Evolutionary conservation across 1,139 yeast genomes (phyloP).

Genomic region (Pichia sp.): DNA sequence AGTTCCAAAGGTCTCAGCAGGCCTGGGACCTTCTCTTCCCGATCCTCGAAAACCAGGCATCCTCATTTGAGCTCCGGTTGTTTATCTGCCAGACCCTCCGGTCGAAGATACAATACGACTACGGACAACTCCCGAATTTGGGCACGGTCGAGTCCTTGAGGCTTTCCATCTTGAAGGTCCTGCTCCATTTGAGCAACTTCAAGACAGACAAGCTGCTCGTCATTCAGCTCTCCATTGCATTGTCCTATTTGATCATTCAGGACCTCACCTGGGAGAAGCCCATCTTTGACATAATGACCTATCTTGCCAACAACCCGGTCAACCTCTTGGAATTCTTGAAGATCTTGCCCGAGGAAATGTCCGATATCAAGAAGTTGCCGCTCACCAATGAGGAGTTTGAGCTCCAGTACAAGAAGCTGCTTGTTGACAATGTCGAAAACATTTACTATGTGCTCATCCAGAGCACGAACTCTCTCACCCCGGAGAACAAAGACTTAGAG

Average conservation of each 20-base stretch:
- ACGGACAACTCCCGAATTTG: conserved; percentile 61
- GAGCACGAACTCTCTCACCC: conserved; percentile 36
- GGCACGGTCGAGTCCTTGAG: conserved; percentile 49
- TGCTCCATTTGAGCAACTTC: conserved; percentile 31
- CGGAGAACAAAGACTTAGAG: conserved; percentile 29
- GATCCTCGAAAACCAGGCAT: conserved; percentile 21
- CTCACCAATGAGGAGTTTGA: conserved; percentile 79
- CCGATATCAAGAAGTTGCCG: conserved; percentile 72
- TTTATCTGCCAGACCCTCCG: conserved; percentile 91
- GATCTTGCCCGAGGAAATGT: conserved; percentile 86
- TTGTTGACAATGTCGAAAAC: conserved; percentile 62
- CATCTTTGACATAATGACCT: conserved; percentile 57
- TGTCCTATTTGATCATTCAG: conserved; percentile 81
- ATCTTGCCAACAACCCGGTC: conserved; percentile 42
- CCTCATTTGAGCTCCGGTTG: conserved; percentile 51
- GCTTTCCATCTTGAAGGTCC: conserved; percentile 54
- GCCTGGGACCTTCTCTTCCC: conserved; percentile 56
- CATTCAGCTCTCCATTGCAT: conserved; percentile 74
- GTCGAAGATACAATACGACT: conserved; percentile 78
- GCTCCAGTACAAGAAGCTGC: conserved; percentile 55
- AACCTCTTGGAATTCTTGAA: conserved; percentile 71
- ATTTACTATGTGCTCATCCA: conserved; percentile 61
- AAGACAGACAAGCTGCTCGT: conserved; percentile 50
- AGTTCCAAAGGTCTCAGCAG: conserved; percentile 72
- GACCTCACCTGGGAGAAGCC: conserved; percentile 69